phyloP scores from a whole-genome alignment of 345 rosid genomes.

The Sisymbrium altissimum region DNA sequence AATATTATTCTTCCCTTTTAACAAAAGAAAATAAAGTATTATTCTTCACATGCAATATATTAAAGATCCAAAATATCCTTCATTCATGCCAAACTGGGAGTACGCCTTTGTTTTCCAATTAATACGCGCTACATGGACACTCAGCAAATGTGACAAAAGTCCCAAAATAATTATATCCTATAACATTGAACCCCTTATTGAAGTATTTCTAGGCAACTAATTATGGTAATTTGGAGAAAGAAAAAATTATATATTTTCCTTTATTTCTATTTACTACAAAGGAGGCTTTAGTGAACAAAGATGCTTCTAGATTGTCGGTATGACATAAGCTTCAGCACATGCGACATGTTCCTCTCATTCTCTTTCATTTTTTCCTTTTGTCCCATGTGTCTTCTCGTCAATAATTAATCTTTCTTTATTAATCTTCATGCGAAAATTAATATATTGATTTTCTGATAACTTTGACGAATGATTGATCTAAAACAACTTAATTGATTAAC shows the following conservation, averaged over 20 bases:
- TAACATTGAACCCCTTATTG: not conserved
- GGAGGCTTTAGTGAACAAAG: constrained; percentile 7
- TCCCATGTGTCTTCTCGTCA: constrained; percentile 30
- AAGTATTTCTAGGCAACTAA: not conserved
- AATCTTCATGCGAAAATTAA: not conserved
- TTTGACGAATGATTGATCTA: constrained; percentile 11
- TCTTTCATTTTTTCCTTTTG: constrained; percentile 12
- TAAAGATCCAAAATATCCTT: not conserved
- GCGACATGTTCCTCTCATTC: constrained; percentile 37
- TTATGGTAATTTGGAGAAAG: not conserved
- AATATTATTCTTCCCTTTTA: not conserved
- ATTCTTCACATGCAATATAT: not conserved
- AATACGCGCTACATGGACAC: not conserved
- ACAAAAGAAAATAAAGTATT: not conserved
- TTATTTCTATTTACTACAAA: not conserved
- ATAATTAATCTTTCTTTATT: constrained; percentile 19
- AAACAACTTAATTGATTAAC: not conserved
- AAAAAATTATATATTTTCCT: not conserved
- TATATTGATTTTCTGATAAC: not conserved
- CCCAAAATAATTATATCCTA: not conserved
- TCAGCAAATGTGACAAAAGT: not conserved
- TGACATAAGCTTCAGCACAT: constrained; percentile 29
- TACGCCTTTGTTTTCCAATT: not conserved
- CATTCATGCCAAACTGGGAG: not conserved
- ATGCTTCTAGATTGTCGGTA: constrained; percentile 30